Conservation (phyloP, 306 rosid genomes). For the Sphenostylis stenocarpa region DNA sequence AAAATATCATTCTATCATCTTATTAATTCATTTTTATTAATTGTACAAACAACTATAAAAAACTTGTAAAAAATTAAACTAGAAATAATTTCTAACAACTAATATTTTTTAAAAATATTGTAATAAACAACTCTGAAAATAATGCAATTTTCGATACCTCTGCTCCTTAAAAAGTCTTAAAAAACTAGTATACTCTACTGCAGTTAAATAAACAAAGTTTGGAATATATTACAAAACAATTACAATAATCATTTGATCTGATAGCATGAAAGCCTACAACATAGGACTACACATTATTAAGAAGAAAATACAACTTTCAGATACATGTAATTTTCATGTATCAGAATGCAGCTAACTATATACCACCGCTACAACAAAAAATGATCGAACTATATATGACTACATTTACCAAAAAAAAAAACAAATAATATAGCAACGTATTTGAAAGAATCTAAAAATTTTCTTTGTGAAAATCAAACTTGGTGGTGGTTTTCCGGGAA, state of each 20-base stretch:
- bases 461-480: constrained; percentile 92
- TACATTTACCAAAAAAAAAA: neutral
- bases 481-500: constrained; percentile 72
- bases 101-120: too few species aligned
- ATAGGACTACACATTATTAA: neutral
- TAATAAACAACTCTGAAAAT: too few species aligned
- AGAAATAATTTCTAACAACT: too few species aligned
- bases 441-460: constrained; percentile 50
- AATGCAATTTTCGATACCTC: too few species aligned
- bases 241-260: neutral
- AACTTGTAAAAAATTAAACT: too few species aligned
- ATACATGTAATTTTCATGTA: constrained; percentile 1
- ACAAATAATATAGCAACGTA: neutral
- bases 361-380: constrained; percentile 27
- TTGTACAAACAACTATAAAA: too few species aligned
- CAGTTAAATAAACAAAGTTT: neutral
- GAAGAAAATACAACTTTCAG: neutral
- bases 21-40: too few species aligned
- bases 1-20: too few species aligned
- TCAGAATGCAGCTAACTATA: neutral
- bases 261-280: neutral
- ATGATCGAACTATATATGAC: constrained; percentile 10
- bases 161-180: too few species aligned
- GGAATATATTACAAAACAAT: neutral
- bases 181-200: neutral